Evolutionary conservation across 208 protist species (phyloP).

Genomic region (Wallacemonas rigidus): DNA sequence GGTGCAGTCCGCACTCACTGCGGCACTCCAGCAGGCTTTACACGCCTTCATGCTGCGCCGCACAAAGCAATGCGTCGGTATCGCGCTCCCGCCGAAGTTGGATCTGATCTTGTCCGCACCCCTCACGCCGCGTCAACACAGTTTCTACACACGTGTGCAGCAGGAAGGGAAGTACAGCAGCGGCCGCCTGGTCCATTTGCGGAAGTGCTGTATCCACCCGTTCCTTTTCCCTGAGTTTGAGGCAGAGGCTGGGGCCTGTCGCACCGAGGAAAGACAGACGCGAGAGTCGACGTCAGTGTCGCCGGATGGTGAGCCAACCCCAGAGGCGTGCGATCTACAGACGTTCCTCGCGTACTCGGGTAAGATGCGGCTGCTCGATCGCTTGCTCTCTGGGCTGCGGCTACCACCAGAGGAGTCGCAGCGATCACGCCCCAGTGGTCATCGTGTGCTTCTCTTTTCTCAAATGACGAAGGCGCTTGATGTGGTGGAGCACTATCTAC

Average conservation of each 20-base stretch:
- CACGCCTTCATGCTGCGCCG: constrained; percentile 59
- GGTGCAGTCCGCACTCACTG: constrained; percentile 28
- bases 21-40: constrained; percentile 37
- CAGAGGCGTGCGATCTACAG: constrained; percentile 7
- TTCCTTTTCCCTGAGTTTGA: constrained; percentile 38
- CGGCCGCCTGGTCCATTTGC: constrained; percentile 48
- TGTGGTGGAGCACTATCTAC: constrained; percentile 92
- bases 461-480: constrained; percentile 95
- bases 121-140: constrained; percentile 86
- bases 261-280: background rate
- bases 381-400: constrained; percentile 80
- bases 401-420: constrained; percentile 38
- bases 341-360: constrained; percentile 48
- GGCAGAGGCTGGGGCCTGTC: background rate
- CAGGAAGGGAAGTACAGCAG: constrained; percentile 14
- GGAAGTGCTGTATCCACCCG: constrained; percentile 53
- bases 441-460: constrained; percentile 96
- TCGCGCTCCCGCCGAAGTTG: constrained; percentile 49
- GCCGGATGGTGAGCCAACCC: background rate
- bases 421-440: constrained; percentile 15
- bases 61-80: constrained; percentile 42
- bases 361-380: constrained; percentile 94
- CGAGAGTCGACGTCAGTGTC: too few species aligned
- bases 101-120: constrained; percentile 75
- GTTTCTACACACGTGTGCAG: constrained; percentile 79